Conservation (phyloP, 345 rosid genomes). For the Cardiospermum halicacabum region DNA sequence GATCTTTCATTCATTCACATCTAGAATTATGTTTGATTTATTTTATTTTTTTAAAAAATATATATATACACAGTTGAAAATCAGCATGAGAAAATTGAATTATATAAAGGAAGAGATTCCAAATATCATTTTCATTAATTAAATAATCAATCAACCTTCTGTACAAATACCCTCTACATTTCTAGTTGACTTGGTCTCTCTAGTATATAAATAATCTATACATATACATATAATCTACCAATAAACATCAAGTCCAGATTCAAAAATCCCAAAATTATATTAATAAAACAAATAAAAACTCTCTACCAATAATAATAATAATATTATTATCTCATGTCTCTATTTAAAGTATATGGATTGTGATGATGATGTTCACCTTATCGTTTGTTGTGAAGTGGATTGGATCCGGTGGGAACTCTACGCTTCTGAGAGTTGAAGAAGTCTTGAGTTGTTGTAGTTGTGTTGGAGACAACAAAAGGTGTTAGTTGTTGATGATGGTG, state of each 20-base stretch:
- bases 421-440: constrained; percentile 19
- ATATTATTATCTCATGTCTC: neutral
- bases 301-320: too few species aligned
- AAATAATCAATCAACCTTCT: neutral
- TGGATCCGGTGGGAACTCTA: constrained; percentile 24
- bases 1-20: neutral
- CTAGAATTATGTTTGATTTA: too few species aligned
- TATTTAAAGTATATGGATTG: too few species aligned
- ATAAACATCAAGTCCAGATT: neutral
- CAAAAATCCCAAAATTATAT: too few species aligned
- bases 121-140: neutral
- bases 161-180: constrained; percentile 6
- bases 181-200: neutral
- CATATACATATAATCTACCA: neutral
- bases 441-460: neutral
- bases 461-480: neutral
- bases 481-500: neutral
- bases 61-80: neutral
- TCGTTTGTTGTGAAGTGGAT: constrained; percentile 22
- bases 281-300: too few species aligned
- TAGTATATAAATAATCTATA: neutral
- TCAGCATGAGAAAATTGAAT: neutral
- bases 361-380: too few species aligned
- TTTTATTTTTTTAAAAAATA: too few species aligned
- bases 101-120: neutral